phyloP scores from a whole-genome alignment of 768 basidiomycete genomes.

The Calocera viscosa region DNA sequence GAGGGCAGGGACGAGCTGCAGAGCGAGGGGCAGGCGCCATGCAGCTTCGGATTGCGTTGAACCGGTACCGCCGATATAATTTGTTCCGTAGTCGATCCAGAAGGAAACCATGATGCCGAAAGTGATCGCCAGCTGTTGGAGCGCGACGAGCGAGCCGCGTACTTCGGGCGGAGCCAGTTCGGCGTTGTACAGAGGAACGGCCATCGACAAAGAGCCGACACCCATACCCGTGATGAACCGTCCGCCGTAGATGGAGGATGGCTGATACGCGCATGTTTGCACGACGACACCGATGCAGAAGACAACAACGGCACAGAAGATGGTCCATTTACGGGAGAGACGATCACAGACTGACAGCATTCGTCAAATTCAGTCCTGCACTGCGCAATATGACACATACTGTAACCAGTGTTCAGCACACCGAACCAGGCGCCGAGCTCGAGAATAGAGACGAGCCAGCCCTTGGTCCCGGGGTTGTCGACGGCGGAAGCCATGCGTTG shows the following conservation, averaged over 20 bases:
- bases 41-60: constrained; percentile 48
- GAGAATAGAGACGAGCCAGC: constrained; percentile 62
- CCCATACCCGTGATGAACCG: constrained; percentile 71
- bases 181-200: constrained; percentile 67
- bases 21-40: constrained; percentile 61
- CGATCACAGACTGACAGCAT: constrained; percentile 43
- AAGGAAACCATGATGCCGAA: constrained; percentile 60
- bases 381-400: background rate
- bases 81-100: constrained; percentile 43
- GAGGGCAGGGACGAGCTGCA: constrained; percentile 63
- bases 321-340: constrained; percentile 61
- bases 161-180: constrained; percentile 69
- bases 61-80: constrained; percentile 58
- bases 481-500: constrained; percentile 45
- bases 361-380: background rate
- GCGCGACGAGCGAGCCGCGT: constrained; percentile 63
- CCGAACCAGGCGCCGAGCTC: constrained; percentile 58
- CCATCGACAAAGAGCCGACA: constrained; percentile 69
- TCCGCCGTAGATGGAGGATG: constrained; percentile 57
- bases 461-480: constrained; percentile 41
- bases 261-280: constrained; percentile 45
- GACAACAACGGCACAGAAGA: constrained; percentile 41
- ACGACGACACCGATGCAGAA: constrained; percentile 65
- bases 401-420: constrained; percentile 54
- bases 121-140: constrained; percentile 72